These are phyloP conservation scores for Sporothrix euskadiensis DNA, from an alignment of 2,329 filamentous ascomycete genomes.

Conservation along the genomic window DNA sequence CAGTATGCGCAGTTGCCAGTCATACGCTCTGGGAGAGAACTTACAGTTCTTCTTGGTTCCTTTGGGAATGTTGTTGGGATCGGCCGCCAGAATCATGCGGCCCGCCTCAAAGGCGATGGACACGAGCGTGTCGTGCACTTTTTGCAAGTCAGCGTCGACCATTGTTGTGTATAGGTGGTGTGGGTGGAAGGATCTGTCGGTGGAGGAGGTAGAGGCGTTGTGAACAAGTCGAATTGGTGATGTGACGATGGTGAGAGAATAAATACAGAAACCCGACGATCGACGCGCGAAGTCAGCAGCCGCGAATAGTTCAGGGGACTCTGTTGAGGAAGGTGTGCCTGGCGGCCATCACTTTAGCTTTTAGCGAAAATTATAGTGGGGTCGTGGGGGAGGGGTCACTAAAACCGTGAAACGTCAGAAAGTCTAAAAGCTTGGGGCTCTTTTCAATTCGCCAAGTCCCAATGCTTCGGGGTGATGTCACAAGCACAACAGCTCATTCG, in stretches of 20 bases:
- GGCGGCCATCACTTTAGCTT: background rate
- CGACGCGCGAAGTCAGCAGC: background rate
- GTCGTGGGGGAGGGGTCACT: constrained; percentile 28
- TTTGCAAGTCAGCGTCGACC: constrained; percentile 59
- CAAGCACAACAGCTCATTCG: constrained; percentile 15
- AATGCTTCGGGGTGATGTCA: constrained; percentile 29
- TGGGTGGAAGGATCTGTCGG: too few relatives aligned
- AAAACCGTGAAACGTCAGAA: background rate
- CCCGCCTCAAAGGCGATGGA: constrained; percentile 64
- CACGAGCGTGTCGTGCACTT: constrained; percentile 63
- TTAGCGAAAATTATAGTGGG: constrained; percentile 24
- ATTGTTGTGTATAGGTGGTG: constrained; percentile 40
- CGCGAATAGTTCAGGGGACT: background rate
- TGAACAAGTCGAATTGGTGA: background rate
- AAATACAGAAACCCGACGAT: background rate
- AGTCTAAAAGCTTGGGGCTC: background rate
- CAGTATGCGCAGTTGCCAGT: background rate
- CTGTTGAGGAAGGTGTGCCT: background rate
- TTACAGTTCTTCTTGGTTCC: constrained; percentile 66
- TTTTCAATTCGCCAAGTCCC: background rate
- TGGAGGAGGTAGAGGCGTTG: background rate
- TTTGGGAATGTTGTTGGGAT: constrained; percentile 57
- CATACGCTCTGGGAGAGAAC: background rate
- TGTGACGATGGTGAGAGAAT: background rate
- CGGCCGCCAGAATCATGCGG: constrained; percentile 62